Evolutionary conservation across 2,329 filamentous ascomycete genomes (phyloP).

Genomic region (Juglanconis juglandina): DNA sequence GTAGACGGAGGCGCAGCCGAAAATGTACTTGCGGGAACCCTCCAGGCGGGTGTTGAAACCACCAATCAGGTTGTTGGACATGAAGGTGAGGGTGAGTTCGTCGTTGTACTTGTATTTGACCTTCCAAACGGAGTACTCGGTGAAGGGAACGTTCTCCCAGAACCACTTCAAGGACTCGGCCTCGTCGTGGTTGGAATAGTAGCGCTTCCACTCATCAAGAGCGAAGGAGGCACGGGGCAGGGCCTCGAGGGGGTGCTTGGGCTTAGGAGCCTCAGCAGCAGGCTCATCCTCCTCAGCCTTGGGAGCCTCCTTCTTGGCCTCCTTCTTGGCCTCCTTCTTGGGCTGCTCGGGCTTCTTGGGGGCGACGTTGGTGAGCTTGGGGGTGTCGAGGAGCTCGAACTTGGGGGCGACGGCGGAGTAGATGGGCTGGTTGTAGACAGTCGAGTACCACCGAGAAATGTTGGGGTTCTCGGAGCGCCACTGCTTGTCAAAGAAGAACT

Average conservation of each 20-base stretch:
- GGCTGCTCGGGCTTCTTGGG: conserved; percentile 77
- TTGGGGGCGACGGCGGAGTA: conserved; percentile 77
- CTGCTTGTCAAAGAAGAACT: conserved; percentile 89
- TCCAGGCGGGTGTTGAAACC: conserved; percentile 98
- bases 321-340: conserved; percentile 54
- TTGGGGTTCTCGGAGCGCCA: conserved; percentile 83
- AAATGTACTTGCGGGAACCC: conserved; percentile 96
- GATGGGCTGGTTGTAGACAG: conserved; percentile 87
- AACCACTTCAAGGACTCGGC: conserved; percentile 89
- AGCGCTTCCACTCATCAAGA: conserved; percentile 97
- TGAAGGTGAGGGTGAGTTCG: conserved; percentile 95
- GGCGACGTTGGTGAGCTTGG: conserved; percentile 65
- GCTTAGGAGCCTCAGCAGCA: conserved; percentile 64
- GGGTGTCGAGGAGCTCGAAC: conserved; percentile 76
- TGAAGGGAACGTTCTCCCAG: conserved; percentile 92
- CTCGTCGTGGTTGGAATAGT: conserved; percentile 95
- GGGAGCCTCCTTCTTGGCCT: conserved; percentile 35
- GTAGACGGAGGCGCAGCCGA: conserved; percentile 86
- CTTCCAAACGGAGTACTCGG: conserved; percentile 94
- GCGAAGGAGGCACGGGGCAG: conserved; percentile 76
- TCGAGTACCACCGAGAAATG: conserved; percentile 90
- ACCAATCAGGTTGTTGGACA: conserved; percentile 97
- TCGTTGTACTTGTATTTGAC: conserved; percentile 99
- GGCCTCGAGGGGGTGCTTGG: conserved; percentile 92
- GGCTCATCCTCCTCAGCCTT: conserved; percentile 49